phyloP scores from a whole-genome alignment of 176 grass and related monocot genomes.

The Bolboschoenus planiculmis region DNA sequence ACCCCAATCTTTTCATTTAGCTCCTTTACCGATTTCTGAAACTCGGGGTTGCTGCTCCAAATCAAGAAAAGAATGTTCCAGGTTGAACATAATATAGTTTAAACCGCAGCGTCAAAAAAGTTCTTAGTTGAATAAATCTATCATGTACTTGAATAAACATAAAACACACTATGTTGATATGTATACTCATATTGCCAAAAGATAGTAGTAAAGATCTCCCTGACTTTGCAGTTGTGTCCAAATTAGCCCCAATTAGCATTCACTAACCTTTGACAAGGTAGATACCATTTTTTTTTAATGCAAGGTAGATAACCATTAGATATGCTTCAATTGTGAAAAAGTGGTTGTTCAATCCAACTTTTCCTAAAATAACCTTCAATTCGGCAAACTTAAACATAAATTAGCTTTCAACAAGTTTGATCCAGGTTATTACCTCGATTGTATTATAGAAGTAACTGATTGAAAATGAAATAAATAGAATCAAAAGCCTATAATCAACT shows the following conservation, averaged over 20 bases:
- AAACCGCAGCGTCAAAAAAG: neutral
- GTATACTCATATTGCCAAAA: neutral
- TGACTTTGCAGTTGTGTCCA: neutral
- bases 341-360: neutral
- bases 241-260: neutral
- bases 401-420: neutral
- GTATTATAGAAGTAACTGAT: neutral
- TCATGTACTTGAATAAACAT: neutral
- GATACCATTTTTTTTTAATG: too few species aligned
- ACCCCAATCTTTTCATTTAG: constrained; percentile 83
- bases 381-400: neutral
- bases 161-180: neutral
- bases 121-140: constrained; percentile 3
- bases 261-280: neutral
- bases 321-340: neutral
- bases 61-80: constrained; percentile 22
- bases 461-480: neutral
- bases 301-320: neutral
- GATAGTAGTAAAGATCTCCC: neutral
- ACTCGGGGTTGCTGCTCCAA: constrained; percentile 69
- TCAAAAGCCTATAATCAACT: neutral
- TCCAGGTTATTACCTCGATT: neutral
- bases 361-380: neutral
- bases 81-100: constrained; percentile 10
- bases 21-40: constrained; percentile 80